Base-by-base conservation (phyloP, 768 basidiomycete genomes). In the Lactifluus subvellereus region DNA sequence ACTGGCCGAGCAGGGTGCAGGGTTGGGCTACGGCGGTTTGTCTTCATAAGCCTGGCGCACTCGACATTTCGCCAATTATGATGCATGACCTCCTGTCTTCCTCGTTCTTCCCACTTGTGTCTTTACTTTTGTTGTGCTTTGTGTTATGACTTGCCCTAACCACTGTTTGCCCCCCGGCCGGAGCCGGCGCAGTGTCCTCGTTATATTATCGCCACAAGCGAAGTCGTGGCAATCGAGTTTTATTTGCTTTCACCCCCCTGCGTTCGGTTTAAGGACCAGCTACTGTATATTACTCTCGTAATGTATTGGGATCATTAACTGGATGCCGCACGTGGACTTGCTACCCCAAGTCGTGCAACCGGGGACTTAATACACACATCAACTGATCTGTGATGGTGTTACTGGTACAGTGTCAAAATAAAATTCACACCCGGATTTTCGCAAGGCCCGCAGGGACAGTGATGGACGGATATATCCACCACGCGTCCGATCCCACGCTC, bases 21-120 rank as follows among this genome's bases (percentile, higher is more conserved):
- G 70, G 50, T 80, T 84, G 77, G 85, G 84, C 43, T 89, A 88
- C 68, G 83, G 84, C 60, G 83, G 82, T 56, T 79, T 79, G 77
- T 71, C 76, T 62, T 30, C 18, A 7, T 45, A 47, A 47, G 30
- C 43, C 30, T 47, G 20, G 35, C 18, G 18, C 42, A 16, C 16
- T 43, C 42, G 42, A 43, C 42, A 43, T 42, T 6, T 16, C 16
- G 6, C 16, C 16, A 42, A 18, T 18, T 30, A 18, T n/a, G 38
- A 52, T 57, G 10, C 11, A 38, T 20, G 16, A 20, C 37, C 22
- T 43, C 38, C 16, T 30, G 43, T 14, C 48, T 30, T 37, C 14
- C 11, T 43, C 42, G 4, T 43, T 16, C 42, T 43, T 16, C 11
- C 42, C 42, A 47, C 20, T 43, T 16, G 2, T 54, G n/a, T 37